A percentile compares a stretch with the other conserved stretches of the same genome.
phyloP scores from a whole-genome alignment of 768 basidiomycete species.

The Gelatoporia subvermispora region DNA sequence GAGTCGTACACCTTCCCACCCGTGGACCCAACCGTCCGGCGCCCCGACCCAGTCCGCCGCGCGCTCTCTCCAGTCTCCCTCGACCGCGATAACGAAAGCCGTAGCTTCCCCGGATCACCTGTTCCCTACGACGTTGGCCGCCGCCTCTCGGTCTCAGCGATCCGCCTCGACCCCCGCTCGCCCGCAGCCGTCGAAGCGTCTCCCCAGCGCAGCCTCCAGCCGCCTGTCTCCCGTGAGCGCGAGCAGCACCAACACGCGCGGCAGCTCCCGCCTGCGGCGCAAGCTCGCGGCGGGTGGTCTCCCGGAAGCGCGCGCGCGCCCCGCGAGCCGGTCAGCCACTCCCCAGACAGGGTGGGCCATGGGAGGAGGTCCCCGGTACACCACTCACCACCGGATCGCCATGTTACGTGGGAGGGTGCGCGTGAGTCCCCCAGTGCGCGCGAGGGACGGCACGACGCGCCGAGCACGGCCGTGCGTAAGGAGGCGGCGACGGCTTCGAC shows the following conservation, averaged over 20 bases:
- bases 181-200: constrained; percentile 1
- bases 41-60: constrained; percentile 18
- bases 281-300: not conserved
- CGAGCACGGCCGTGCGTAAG: too few relatives aligned
- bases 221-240: not conserved
- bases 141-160: constrained; percentile 45
- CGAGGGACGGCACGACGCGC: too few relatives aligned
- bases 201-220: not conserved
- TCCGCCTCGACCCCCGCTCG: constrained; percentile 40
- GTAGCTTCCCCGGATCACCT: constrained; percentile 36
- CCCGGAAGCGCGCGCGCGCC: not conserved
- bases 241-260: constrained; percentile 1
- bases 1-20: constrained; percentile 23
- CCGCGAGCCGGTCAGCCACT: not conserved
- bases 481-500: not conserved
- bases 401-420: too few relatives aligned
- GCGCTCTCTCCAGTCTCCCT: constrained; percentile 22
- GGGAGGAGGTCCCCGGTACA: not conserved
- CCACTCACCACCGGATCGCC: not conserved
- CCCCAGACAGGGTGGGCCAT: not conserved
- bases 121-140: constrained; percentile 45
- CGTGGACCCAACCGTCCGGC: constrained; percentile 7
- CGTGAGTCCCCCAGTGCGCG: too few relatives aligned
- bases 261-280: not conserved
- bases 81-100: constrained; percentile 34